phyloP scores from a whole-genome alignment of 208 protist genomes.

The Lotmaria passim region DNA sequence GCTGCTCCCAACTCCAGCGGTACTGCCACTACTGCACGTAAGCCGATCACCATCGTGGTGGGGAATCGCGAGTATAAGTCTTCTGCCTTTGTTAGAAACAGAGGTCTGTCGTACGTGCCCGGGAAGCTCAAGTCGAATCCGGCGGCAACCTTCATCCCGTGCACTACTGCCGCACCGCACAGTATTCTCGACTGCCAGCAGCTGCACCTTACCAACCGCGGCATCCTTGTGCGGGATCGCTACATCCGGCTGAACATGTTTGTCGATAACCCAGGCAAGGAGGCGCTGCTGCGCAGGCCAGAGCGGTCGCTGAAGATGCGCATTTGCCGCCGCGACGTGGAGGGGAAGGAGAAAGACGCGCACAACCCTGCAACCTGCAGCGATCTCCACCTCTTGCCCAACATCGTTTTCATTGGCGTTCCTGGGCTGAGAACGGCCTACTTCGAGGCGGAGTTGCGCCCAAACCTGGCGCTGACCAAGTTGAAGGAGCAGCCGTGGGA shows the following conservation, averaged over 20 bases:
- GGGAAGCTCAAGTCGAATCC: slow-evolving; percentile 55
- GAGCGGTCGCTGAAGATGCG: slow-evolving; percentile 35
- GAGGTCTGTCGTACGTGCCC: slow-evolving; percentile 43
- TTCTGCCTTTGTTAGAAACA: slow-evolving; percentile 68
- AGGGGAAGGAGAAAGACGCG: slow-evolving; percentile 10
- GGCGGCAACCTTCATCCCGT: slow-evolving; percentile 59
- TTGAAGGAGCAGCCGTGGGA: slow-evolving; percentile 46
- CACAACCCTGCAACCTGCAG: slow-evolving; percentile 50
- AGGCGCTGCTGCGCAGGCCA: slow-evolving; percentile 56
- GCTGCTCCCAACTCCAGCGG: slow-evolving; percentile 8
- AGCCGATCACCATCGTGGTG: slow-evolving; percentile 34
- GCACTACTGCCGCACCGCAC: slow-evolving; percentile 45
- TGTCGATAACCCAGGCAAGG: slow-evolving; percentile 55
- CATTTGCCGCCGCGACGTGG: slow-evolving; percentile 44
- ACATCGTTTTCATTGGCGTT: slow-evolving; percentile 72
- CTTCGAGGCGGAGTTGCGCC: slow-evolving; percentile 71
- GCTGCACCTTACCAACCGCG: slow-evolving; percentile 72
- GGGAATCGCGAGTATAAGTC: slow-evolving; percentile 49
- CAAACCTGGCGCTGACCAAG: slow-evolving; percentile 62
- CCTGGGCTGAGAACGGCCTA: slow-evolving; percentile 67
- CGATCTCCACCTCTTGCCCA: slow-evolving; percentile 64
- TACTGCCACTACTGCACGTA: not conserved
- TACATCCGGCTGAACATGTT: slow-evolving; percentile 86
- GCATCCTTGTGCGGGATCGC: slow-evolving; percentile 57
- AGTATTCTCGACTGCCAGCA: slow-evolving; percentile 64